Conservation (phyloP, 179 eudicot genomes). For the Vitellaria paradoxa region DNA sequence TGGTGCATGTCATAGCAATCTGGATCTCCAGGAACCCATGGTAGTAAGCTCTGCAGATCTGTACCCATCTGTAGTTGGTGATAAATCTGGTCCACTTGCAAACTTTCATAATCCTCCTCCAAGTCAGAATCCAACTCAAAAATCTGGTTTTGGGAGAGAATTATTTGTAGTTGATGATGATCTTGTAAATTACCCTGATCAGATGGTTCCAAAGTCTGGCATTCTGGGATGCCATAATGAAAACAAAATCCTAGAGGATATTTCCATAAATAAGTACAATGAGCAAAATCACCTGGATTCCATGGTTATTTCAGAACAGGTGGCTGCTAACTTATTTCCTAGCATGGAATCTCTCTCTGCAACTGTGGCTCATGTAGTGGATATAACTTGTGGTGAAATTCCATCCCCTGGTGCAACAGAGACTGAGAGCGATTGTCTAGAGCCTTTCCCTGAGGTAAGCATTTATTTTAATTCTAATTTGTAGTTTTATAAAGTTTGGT, state of each 20-base stretch:
- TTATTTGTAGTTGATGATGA: slow-evolving; percentile 39
- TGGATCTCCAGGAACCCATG: slow-evolving; percentile 23
- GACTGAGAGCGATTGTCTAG: slow-evolving; percentile 31
- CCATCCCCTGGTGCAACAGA: slow-evolving; percentile 32
- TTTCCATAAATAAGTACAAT: slow-evolving; percentile 14
- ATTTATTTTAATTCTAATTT: slow-evolving; percentile 16
- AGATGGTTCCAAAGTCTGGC: slow-evolving; percentile 26
- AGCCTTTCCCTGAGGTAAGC: slow-evolving; percentile 51
- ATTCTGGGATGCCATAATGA: slow-evolving; percentile 24
- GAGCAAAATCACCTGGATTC: slow-evolving; percentile 40
- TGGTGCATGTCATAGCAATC: slow-evolving; percentile 28
- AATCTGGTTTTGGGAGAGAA: slow-evolving; percentile 33
- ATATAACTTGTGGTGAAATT: slow-evolving; percentile 24
- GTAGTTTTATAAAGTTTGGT: not conserved
- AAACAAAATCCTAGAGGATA: slow-evolving; percentile 20
- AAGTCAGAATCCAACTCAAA: slow-evolving; percentile 18
- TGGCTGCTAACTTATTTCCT: slow-evolving; percentile 17
- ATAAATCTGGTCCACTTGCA: not conserved
- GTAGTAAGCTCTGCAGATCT: slow-evolving; percentile 21
- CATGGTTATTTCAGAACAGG: slow-evolving; percentile 32
- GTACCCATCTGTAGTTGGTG: not conserved
- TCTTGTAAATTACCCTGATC: slow-evolving; percentile 26
- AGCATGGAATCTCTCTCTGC: slow-evolving; percentile 28
- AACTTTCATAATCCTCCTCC: slow-evolving; percentile 21
- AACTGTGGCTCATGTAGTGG: slow-evolving; percentile 24